These are phyloP conservation scores for Trichosporon sp. DNA, from an alignment of 1,284 basidiomycete genomes.

Conservation along the genomic window DNA sequence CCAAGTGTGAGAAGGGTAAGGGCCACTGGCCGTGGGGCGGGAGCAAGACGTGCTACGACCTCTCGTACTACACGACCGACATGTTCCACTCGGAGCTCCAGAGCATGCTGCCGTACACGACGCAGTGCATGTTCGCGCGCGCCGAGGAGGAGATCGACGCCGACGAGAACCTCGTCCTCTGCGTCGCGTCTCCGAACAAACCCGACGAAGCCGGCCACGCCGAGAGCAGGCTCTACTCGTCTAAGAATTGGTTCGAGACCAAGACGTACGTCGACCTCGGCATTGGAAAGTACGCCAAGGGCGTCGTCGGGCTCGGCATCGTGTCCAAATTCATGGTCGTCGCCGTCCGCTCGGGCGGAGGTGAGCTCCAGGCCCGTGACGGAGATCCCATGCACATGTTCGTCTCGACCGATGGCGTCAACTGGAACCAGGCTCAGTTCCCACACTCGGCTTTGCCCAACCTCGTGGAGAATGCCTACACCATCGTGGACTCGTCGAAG, in stretches of 20 bases:
- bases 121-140: conserved; percentile 79
- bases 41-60: conserved; percentile 71
- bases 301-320: conserved; percentile 81
- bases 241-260: conserved; percentile 71
- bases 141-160: conserved; percentile 63
- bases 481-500: conserved; percentile 85
- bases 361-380: neutral
- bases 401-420: conserved; percentile 71
- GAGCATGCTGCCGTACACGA: conserved; percentile 63
- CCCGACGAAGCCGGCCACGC: conserved; percentile 49
- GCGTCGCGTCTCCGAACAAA: conserved; percentile 61
- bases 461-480: conserved; percentile 63
- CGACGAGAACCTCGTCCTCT: conserved; percentile 71
- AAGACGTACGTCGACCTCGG: conserved; percentile 67
- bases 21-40: conserved; percentile 59
- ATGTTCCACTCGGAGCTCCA: conserved; percentile 63
- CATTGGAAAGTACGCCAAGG: conserved; percentile 75
- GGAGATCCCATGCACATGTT: conserved; percentile 60
- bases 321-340: conserved; percentile 86
- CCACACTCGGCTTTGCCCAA: conserved; percentile 48
- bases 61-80: conserved; percentile 83
- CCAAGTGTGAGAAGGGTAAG: conserved; percentile 57
- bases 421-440: conserved; percentile 57
- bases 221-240: conserved; percentile 73
- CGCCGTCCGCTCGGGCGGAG: conserved; percentile 50